Conservation (phyloP, 2,329 filamentous ascomycete species). For the Conoideocrella luteorostrata region DNA sequence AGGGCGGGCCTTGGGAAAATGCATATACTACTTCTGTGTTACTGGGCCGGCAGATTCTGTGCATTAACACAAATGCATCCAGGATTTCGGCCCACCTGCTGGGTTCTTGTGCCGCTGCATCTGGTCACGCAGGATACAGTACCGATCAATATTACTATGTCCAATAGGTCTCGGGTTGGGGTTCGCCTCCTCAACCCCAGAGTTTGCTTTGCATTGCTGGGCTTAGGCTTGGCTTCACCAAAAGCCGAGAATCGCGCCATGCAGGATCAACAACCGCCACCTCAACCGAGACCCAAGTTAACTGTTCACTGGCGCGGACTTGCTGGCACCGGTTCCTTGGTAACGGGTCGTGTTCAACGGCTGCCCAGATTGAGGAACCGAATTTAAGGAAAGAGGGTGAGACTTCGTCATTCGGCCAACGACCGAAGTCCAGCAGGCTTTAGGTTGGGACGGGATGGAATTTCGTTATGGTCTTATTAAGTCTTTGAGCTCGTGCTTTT, state of each 20-base stretch:
- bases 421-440: background rate
- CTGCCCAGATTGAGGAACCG: constrained; percentile 1
- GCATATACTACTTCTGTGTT: too few relatives aligned
- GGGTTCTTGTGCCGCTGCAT: constrained; percentile 1
- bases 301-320: background rate
- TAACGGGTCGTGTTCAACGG: background rate
- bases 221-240: too few relatives aligned
- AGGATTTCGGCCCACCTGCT: background rate
- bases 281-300: background rate
- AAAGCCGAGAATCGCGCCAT: background rate
- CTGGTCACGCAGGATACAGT: background rate
- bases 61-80: too few relatives aligned
- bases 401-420: background rate
- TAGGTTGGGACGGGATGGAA: background rate
- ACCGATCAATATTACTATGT: constrained; percentile 1
- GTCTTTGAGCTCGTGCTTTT: background rate
- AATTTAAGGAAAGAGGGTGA: background rate
- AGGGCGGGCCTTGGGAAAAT: too few relatives aligned
- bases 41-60: too few relatives aligned
- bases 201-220: too few relatives aligned
- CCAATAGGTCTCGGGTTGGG: background rate
- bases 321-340: constrained; percentile 4
- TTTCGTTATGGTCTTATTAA: background rate
- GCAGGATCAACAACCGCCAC: background rate
- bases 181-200: constrained; percentile 1